These are phyloP conservation scores for Arthrobotrys sinensis DNA, from an alignment of 2,329 filamentous ascomycete genomes.

Conservation along the genomic window DNA sequence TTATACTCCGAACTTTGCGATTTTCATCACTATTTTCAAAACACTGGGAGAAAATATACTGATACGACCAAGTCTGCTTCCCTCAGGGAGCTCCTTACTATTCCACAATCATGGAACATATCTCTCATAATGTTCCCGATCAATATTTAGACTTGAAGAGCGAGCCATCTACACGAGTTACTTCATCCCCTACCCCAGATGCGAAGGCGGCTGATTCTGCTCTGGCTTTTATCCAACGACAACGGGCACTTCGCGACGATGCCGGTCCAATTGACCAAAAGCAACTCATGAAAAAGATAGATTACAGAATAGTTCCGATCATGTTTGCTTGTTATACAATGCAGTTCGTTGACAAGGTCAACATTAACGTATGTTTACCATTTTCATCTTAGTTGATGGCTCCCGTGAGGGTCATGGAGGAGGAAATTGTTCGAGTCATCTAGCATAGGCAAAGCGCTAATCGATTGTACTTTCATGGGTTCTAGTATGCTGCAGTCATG, in stretches of 20 bases:
- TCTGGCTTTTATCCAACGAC: constrained; percentile 60
- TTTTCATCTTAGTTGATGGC: not conserved
- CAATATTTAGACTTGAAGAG: constrained; percentile 51
- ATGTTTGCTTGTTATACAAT: constrained; percentile 77
- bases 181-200: constrained; percentile 1
- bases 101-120: constrained; percentile 15
- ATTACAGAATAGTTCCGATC: constrained; percentile 74
- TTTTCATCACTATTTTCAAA: no score
- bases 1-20: no score
- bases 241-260: constrained; percentile 28
- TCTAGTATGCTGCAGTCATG: constrained; percentile 78
- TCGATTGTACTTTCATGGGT: not conserved
- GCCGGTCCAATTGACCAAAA: constrained; percentile 68
- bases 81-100: not conserved
- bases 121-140: constrained; percentile 16
- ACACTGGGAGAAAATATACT: no score
- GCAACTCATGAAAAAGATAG: constrained; percentile 73
- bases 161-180: constrained; percentile 34
- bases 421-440: no score
- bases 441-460: constrained; percentile 13
- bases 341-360: constrained; percentile 77
- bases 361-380: constrained; percentile 72
- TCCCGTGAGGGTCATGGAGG: not conserved
- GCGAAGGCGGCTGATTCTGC: constrained; percentile 47
- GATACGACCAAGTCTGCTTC: not conserved